These are phyloP conservation scores for Saturnispora besseyi DNA, from an alignment of 805 yeast species.

Conservation along the genomic window DNA sequence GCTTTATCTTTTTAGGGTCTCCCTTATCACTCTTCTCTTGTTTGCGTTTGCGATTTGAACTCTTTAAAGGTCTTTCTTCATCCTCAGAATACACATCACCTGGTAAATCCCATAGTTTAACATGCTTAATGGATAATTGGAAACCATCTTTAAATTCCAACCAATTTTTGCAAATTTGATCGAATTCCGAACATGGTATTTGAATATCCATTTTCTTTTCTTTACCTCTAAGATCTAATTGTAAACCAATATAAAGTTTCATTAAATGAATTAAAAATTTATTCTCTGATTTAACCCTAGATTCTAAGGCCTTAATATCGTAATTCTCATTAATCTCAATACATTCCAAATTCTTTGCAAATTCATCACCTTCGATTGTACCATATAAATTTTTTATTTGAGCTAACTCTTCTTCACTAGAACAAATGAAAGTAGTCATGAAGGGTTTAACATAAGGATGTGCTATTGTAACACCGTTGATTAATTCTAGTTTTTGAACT, in stretches of 20 bases:
- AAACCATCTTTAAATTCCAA: constrained; percentile 50
- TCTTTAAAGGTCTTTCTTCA: constrained; percentile 66
- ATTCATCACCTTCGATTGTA: constrained; percentile 43
- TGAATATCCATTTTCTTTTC: constrained; percentile 72
- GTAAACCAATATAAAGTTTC: constrained; percentile 74
- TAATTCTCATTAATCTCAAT: constrained; percentile 25
- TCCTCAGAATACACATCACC: constrained; percentile 72
- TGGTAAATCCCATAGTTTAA: constrained; percentile 74
- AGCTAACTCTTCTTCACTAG: constrained; percentile 33
- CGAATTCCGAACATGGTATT: constrained; percentile 85
- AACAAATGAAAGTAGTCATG: constrained; percentile 38
- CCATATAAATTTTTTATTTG: constrained; percentile 39
- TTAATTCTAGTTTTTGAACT: constrained; percentile 73
- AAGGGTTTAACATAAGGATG: constrained; percentile 86
- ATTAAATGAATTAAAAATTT: constrained; percentile 47
- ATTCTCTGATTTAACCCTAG: constrained; percentile 18
- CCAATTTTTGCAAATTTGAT: constrained; percentile 69
- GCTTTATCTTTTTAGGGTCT: constrained; percentile 16
- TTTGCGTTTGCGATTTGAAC: constrained; percentile 38
- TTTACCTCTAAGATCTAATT: constrained; percentile 41
- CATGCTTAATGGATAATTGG: constrained; percentile 60
- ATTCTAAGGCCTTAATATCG: constrained; percentile 23
- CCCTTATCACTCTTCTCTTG: constrained; percentile 24
- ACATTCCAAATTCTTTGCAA: constrained; percentile 28
- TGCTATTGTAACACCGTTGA: constrained; percentile 69